Base-by-base conservation (phyloP, 495 filamentous ascomycete genomes). In the Entonaema liquescens region DNA sequence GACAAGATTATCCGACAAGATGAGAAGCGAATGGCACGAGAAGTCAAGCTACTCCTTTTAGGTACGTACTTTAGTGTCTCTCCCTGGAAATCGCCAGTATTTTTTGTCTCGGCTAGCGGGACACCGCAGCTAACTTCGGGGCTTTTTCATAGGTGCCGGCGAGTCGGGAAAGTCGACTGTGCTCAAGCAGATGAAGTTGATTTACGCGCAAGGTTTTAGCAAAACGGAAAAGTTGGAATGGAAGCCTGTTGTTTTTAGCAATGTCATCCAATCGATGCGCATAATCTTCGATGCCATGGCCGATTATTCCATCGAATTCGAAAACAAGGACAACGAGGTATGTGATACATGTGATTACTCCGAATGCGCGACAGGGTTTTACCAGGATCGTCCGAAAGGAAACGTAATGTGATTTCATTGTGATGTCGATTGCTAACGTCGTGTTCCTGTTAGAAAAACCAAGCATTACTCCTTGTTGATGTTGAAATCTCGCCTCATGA, bases 101-200 rank as follows among this genome's bases (percentile, higher is more conserved):
- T 53, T n/a, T n/a, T 26, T 70, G 67, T 67, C 65, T 69, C 65
- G 65, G 36, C 53, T 72, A 59, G 50, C 70, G 68, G 67, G 44
- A 67, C 59, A 65, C 72, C 50, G 68, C 55, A 40, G 75, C 75
- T 77, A 42, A 77, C 73, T 50, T 70, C 57, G 63, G 63, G 53
- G 42, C 35, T 67, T 66, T 64, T 55, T 55, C 15, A 50, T 78
- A 98, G 95, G 95, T 78, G 95, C 95, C 74, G 95, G 95, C 74
- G 95, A 99, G 83, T 97, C 93, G 29, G 95, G 95, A 47, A 99
- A 99, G 79, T 99, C 95, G 7, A 99, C 95, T 5, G 94, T 99
- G 65, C 87, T 99, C 58, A 99, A 99, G 83, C 95, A 99, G 85
- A 99, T 99, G 95, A 94, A 95, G 76, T 90, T 99, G 79, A 98